These are phyloP conservation scores for Triticum monococcum DNA, from an alignment of 176 grass and related monocot species.

Conservation along the genomic window DNA sequence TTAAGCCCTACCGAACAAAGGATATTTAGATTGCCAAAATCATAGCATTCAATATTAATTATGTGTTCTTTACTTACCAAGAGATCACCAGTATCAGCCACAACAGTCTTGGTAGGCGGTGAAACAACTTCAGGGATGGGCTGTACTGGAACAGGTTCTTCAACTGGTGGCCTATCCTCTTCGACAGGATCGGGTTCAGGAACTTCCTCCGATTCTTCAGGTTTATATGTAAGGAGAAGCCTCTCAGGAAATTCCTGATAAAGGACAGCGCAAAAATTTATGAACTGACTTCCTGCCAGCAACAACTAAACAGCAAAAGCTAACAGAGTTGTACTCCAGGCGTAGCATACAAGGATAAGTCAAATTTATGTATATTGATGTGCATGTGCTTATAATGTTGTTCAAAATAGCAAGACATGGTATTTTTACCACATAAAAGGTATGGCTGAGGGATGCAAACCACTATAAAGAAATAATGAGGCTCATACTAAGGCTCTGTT, in stretches of 20 bases:
- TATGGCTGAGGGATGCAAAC: not conserved
- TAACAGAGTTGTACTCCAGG: not conserved
- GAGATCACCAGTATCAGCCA: conserved; percentile 67
- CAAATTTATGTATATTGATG: not conserved
- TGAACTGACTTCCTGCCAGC: not conserved
- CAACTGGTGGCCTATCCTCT: conserved; percentile 66
- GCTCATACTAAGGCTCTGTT: not conserved
- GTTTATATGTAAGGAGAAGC: conserved; percentile 96
- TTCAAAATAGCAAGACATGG: not conserved
- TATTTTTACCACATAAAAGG: not conserved
- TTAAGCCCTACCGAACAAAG: conserved; percentile 53
- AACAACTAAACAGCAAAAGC: not conserved
- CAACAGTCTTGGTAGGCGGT: conserved; percentile 36
- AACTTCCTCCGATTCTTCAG: conserved; percentile 60
- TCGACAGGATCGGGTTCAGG: conserved; percentile 42
- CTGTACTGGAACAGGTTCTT: conserved; percentile 44
- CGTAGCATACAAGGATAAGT: not conserved
- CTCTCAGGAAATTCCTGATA: conserved; percentile 93
- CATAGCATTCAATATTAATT: not conserved
- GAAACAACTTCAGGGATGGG: conserved; percentile 54
- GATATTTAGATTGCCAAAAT: conserved; percentile 22
- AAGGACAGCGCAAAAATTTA: conserved; percentile 24
- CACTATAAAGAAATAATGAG: not conserved
- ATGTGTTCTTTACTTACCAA: conserved; percentile 56
- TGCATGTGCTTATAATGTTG: not conserved